Conservation (phyloP, 371 early-diverging fungal genomes). For the Mortierella sp. region DNA sequence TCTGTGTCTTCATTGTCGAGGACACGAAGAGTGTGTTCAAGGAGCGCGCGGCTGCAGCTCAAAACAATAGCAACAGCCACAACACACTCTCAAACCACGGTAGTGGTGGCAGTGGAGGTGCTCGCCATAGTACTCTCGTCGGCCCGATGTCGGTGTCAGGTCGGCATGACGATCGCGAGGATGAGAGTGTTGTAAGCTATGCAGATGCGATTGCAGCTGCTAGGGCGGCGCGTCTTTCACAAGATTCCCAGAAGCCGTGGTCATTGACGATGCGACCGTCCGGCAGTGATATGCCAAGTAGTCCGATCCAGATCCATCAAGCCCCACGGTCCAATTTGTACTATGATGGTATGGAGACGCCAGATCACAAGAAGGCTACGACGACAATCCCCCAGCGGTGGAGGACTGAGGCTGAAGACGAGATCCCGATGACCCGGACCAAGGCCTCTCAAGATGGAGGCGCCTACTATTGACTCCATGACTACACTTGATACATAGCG, state of each 20-base stretch:
- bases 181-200: conserved; percentile 23
- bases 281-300: conserved; percentile 20
- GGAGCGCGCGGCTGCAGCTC: conserved; percentile 29
- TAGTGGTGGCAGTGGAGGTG: conserved; percentile 9
- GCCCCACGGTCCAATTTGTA: conserved; percentile 14
- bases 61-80: conserved; percentile 12
- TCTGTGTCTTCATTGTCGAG: conserved; percentile 53
- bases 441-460: conserved; percentile 30
- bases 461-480: conserved; percentile 4
- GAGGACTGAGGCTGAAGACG: conserved; percentile 31
- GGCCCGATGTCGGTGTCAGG: neutral
- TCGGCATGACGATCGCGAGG: conserved; percentile 11
- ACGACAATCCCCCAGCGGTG: conserved; percentile 29
- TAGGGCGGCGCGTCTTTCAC: conserved; percentile 2
- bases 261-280: conserved; percentile 45
- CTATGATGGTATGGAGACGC: conserved; percentile 45
- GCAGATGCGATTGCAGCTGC: conserved; percentile 37
- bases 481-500: neutral
- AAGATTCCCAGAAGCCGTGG: conserved; percentile 38
- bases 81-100: conserved; percentile 30
- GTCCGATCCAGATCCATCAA: conserved; percentile 22
- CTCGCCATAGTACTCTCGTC: neutral
- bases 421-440: conserved; percentile 49
- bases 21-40: conserved; percentile 49
- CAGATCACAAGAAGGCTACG: conserved; percentile 36